Percentiles rank a stretch among this genome's conserved stretches.
phyloP scores from a whole-genome alignment of 768 basidiomycete genomes.

The Lepiota venenata region DNA sequence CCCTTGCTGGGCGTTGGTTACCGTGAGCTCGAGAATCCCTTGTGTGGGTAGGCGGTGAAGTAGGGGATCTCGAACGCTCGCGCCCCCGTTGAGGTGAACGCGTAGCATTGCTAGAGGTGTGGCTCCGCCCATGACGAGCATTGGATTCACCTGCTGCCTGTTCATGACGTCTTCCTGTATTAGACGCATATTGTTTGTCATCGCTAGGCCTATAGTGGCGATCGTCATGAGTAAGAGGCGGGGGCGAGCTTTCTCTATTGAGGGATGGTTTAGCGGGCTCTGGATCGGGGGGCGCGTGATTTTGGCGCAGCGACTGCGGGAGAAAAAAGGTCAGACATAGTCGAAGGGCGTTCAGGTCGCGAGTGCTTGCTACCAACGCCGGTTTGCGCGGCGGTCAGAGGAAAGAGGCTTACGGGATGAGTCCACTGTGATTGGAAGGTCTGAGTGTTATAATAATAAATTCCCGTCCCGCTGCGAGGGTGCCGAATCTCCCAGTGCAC shows the following conservation, averaged over 20 bases:
- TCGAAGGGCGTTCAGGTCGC: constrained; percentile 11
- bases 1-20: constrained; percentile 21
- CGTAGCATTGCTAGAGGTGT: constrained; percentile 19
- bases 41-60: constrained; percentile 20
- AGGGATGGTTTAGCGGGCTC: constrained; percentile 10
- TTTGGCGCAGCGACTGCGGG: constrained; percentile 23
- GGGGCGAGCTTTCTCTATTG: constrained; percentile 12
- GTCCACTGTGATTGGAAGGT: constrained; percentile 60
- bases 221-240: constrained; percentile 49
- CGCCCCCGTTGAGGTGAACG: constrained; percentile 24
- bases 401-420: constrained; percentile 37
- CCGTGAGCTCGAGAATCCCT: constrained; percentile 20
- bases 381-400: constrained; percentile 13
- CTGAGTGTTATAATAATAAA: constrained; percentile 57
- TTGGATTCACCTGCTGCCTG: constrained; percentile 13
- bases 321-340: constrained; percentile 28
- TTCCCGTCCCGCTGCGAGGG: constrained; percentile 41
- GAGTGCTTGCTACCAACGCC: constrained; percentile 3
- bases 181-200: constrained; percentile 14
- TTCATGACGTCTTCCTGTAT: constrained; percentile 16
- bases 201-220: constrained; percentile 61
- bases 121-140: constrained; percentile 14
- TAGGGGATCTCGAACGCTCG: constrained; percentile 24
- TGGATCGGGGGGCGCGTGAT: constrained; percentile 10
- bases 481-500: constrained; percentile 59